These are phyloP conservation scores for Colletotrichum higginsianum DNA, from an alignment of 2,329 filamentous ascomycete species.

Conservation along the genomic window DNA sequence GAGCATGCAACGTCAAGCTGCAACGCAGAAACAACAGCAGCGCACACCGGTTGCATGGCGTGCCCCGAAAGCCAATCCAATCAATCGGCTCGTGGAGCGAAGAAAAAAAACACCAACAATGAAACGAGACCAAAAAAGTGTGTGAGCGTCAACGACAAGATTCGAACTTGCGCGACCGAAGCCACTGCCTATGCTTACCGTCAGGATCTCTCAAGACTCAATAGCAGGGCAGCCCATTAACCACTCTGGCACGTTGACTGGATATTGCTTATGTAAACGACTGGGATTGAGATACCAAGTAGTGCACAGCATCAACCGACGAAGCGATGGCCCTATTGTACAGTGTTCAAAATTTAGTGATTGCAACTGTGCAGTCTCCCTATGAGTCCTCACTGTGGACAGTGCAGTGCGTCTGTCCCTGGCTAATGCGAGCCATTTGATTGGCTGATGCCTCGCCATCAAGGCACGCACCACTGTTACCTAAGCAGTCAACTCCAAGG, in stretches of 20 bases:
- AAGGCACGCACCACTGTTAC: slow-evolving; percentile 12
- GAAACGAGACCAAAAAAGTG: background rate
- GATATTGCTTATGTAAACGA: slow-evolving; percentile 19
- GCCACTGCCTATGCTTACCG: slow-evolving; percentile 26
- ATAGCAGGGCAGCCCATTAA: slow-evolving; percentile 43
- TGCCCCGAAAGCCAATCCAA: no score
- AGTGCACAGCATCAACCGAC: rapidly evolving
- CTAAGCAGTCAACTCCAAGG: slow-evolving; percentile 32
- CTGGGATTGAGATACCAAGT: rapidly evolving
- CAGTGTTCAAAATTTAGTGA: background rate
- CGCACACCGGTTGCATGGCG: no score
- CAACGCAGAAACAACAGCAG: no score
- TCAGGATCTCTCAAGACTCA: background rate
- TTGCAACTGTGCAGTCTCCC: background rate
- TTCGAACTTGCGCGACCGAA: slow-evolving; percentile 43
- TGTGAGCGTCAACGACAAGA: slow-evolving; percentile 36
- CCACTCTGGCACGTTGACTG: slow-evolving; percentile 43
- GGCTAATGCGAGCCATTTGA: background rate
- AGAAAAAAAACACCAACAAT: background rate
- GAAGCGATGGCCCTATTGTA: background rate
- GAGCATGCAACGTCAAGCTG: no score
- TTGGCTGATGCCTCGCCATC: slow-evolving; percentile 25
- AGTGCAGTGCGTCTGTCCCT: background rate
- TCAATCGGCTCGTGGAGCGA: background rate
- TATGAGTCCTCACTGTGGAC: background rate